Evolutionary conservation across 1,284 basidiomycete genomes (phyloP).

Genomic region (Violaceomyces palustris): DNA sequence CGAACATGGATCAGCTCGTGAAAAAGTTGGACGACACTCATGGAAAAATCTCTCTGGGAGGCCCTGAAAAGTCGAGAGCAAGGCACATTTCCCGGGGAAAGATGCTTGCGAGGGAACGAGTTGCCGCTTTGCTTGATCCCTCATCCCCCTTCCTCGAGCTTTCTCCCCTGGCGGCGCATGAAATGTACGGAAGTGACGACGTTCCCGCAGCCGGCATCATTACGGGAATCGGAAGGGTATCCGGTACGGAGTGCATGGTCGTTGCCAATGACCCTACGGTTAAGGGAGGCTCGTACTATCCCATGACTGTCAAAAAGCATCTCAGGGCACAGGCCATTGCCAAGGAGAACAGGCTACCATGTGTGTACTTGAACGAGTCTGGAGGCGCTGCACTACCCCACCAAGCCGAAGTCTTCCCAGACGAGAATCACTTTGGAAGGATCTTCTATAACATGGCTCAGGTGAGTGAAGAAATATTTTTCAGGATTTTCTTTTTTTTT

Average conservation of each 20-base stretch:
- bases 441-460: constrained; percentile 98
- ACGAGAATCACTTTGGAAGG: constrained; percentile 86
- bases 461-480: too few species aligned
- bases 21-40: constrained; percentile 30
- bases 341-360: constrained; percentile 79
- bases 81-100: constrained; percentile 75
- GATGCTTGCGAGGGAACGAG: constrained; percentile 72
- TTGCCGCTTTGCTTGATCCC: constrained; percentile 70
- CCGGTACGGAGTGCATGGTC: constrained; percentile 75
- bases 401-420: constrained; percentile 85
- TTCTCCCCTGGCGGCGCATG: constrained; percentile 77
- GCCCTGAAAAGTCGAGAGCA: constrained; percentile 64
- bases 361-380: constrained; percentile 88
- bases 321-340: constrained; percentile 89
- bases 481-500: too few species aligned
- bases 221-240: constrained; percentile 76
- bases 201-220: constrained; percentile 87
- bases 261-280: constrained; percentile 77
- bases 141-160: constrained; percentile 86
- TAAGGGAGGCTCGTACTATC: constrained; percentile 59
- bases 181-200: constrained; percentile 71
- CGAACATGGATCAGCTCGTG: constrained; percentile 37
- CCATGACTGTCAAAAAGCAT: constrained; percentile 92
- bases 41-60: constrained; percentile 52
- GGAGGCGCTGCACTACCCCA: constrained; percentile 88